These are phyloP conservation scores for Penicillium cinerascens DNA, from an alignment of 495 filamentous ascomycete species.

Conservation along the genomic window DNA sequence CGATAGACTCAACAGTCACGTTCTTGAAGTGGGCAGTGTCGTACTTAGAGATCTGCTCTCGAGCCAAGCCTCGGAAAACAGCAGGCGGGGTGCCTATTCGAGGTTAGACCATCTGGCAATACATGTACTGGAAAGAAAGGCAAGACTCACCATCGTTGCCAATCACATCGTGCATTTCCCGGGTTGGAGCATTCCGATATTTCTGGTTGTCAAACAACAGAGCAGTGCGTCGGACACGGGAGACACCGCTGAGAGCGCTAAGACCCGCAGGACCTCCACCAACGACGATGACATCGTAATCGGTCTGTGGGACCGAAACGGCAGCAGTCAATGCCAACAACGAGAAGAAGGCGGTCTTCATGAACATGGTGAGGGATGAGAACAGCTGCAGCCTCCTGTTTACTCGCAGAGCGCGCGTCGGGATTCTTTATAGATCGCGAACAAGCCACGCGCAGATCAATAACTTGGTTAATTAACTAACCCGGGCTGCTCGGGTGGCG, in stretches of 20 bases:
- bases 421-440: no score
- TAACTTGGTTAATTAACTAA: no score
- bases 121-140: no score
- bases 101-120: not conserved
- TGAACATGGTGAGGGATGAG: no score
- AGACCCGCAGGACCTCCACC: slow-evolving; percentile 37
- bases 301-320: slow-evolving; percentile 17
- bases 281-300: slow-evolving; percentile 36
- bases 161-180: slow-evolving; percentile 57
- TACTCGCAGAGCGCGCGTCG: no score
- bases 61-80: slow-evolving; percentile 49
- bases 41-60: slow-evolving; percentile 49
- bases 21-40: slow-evolving; percentile 44
- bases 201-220: slow-evolving; percentile 53
- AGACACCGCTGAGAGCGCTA: slow-evolving; percentile 50
- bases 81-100: slow-evolving; percentile 49
- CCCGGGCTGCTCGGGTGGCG: no score
- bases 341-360: no score
- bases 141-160: slow-evolving; percentile 49
- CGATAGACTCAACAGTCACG: slow-evolving; percentile 45
- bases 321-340: no score
- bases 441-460: no score
- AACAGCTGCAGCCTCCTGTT: no score
- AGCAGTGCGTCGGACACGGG: slow-evolving; percentile 49
- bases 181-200: slow-evolving; percentile 53